Conservation (phyloP, 176 grass and related monocot genomes). For the Raddia distichophylla region DNA sequence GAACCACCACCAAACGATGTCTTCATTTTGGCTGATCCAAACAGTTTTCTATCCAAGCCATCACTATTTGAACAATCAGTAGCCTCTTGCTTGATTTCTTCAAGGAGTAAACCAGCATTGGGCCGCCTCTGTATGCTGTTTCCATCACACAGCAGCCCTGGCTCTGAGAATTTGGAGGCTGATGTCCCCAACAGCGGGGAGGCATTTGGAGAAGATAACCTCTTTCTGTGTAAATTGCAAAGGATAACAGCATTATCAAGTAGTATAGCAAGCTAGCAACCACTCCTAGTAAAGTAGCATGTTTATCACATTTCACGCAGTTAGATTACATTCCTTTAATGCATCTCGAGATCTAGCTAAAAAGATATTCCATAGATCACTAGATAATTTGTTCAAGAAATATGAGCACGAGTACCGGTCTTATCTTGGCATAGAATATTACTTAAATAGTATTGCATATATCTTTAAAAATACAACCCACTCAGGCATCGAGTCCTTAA, state of each 20-base stretch:
- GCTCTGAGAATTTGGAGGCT: slow-evolving; percentile 64
- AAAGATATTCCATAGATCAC: neutral
- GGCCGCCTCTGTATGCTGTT: slow-evolving; percentile 70
- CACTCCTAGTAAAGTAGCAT: neutral
- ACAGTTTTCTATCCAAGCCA: slow-evolving; percentile 58
- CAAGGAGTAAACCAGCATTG: slow-evolving; percentile 87
- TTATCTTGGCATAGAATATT: neutral
- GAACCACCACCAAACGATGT: slow-evolving; percentile 55
- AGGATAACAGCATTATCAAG: slow-evolving; percentile 26
- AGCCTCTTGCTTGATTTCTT: slow-evolving; percentile 90
- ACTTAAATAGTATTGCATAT: neutral
- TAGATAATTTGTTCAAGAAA: neutral
- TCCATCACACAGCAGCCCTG: slow-evolving; percentile 66
- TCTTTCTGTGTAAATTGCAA: slow-evolving; percentile 55
- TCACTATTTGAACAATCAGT: slow-evolving; percentile 59
- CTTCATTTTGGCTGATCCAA: slow-evolving; percentile 51
- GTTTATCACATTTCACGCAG: neutral
- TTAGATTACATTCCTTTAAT: neutral
- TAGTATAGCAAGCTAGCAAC: neutral
- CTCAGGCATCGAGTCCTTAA: neutral
- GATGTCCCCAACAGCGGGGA: slow-evolving; percentile 71
- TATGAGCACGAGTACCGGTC: neutral
- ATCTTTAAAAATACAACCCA: neutral
- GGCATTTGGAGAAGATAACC: slow-evolving; percentile 65
- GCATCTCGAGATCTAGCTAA: neutral